Evolutionary conservation across 345 rosid genomes (phyloP).

Genomic region (Combretum micranthum): DNA sequence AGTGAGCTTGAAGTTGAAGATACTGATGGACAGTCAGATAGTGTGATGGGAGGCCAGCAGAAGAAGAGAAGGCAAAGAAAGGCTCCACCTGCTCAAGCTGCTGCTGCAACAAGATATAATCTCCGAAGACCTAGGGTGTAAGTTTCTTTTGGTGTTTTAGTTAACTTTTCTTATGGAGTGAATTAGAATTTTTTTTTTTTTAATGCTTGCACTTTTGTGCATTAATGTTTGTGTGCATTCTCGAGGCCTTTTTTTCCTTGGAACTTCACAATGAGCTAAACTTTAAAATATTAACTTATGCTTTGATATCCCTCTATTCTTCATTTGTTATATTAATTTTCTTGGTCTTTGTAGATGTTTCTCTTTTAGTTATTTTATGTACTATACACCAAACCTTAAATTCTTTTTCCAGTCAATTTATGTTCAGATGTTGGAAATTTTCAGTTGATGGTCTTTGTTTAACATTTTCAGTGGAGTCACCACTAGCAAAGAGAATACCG

Average conservation of each 20-base stretch:
- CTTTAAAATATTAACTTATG: no score
- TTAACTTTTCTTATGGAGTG: background rate
- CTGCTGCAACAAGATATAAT: slow-evolving; percentile 52
- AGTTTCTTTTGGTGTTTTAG: slow-evolving; percentile 14
- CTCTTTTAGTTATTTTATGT: background rate
- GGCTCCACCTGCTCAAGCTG: slow-evolving; percentile 27
- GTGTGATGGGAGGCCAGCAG: slow-evolving; percentile 45
- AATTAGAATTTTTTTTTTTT: background rate
- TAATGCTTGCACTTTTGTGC: background rate
- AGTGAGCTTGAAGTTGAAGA: slow-evolving; percentile 58
- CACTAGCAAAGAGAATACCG: slow-evolving; percentile 25
- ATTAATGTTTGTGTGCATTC: background rate
- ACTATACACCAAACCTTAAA: no score
- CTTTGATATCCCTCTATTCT: no score
- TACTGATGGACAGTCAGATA: slow-evolving; percentile 65
- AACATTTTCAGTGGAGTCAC: slow-evolving; percentile 31
- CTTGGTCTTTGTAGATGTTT: background rate
- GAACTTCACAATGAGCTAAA: no score
- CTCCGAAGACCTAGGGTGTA: slow-evolving; percentile 68
- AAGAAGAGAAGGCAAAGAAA: slow-evolving; percentile 63
- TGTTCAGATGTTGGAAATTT: background rate
- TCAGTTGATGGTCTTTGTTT: background rate
- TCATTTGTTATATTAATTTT: no score
- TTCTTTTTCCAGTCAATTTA: no score
- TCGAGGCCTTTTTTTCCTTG: no score